Evolutionary conservation across 2,329 filamentous ascomycete species (phyloP), one percentile per base, ranked within the genome.

Genomic region (Diaporthe nobilis): DNA sequence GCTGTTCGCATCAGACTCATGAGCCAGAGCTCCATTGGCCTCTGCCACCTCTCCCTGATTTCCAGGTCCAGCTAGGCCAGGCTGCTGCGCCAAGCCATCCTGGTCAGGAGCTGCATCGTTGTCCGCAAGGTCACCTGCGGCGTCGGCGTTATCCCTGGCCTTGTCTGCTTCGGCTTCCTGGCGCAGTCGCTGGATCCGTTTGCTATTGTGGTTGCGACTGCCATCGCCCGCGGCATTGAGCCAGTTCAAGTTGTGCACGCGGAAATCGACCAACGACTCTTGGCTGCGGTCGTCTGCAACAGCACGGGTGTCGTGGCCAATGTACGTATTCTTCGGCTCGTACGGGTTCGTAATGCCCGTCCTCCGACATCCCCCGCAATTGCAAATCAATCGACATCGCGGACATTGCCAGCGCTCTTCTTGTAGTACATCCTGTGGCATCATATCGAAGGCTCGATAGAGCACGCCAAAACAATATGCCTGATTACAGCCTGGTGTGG

Each of bases 381-480:
- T 97, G 87, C 97, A 99, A 51, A 96, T 94, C 25, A 92, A 92
- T 31, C 90, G 87, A 82, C 97, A 99, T 81, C 93, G 95, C 0
- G 97, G 97, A 78, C 97, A 99, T 80, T 93, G 90, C 96, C 97
- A 99, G 65, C 92, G 88, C 78, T 92, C 90, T 78, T 94, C 89
- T 81, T 97, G 92, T 89, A 98, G 93, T 0, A 96, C 91, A 28
- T 91, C 88, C 80, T 96, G 92, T 0, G 97, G 97, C 90, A 95
- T 94, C 82, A 95, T 91, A 82, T 98, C 96, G 81, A 98, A 98
- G 0, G 95, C 96, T 73, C 97, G 90, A 85, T 95, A 98, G 2
- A 99, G 88, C 22, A 94, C 94, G n/a, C 96, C 96, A 81, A 97
- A 99, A 83, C 97, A 98, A 82, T 97, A 99, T 0, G 91, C 91